Conservation (phyloP, 169 alveolate species). For the Cryptosporidium tyzzeri region DNA sequence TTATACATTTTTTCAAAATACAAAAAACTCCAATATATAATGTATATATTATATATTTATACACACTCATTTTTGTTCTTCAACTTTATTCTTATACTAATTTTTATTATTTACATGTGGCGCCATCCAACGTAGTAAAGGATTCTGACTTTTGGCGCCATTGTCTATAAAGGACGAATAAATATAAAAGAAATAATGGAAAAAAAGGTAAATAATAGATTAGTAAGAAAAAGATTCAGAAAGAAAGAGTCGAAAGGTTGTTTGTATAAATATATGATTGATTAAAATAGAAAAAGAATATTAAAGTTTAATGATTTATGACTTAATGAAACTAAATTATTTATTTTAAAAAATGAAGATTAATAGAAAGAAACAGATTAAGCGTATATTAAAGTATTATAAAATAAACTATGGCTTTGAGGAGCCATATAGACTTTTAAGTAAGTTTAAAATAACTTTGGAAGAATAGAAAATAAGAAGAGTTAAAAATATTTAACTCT, state of each 20-base stretch:
- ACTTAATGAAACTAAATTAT: background rate
- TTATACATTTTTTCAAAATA: too few species aligned
- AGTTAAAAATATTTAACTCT: background rate
- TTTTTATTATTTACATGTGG: background rate
- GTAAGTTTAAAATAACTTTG: slow-evolving; percentile 25
- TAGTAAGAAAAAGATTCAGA: background rate
- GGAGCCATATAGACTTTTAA: slow-evolving; percentile 76
- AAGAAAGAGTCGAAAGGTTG: too few species aligned
- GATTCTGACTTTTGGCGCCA: background rate
- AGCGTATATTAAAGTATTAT: slow-evolving; percentile 67
- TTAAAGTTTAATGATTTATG: background rate
- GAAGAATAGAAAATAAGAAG: background rate
- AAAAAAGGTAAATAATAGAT: background rate
- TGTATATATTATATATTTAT: too few species aligned
- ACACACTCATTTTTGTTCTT: background rate
- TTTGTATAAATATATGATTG: too few species aligned
- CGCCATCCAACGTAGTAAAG: background rate
- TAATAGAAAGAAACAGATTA: slow-evolving; percentile 62
- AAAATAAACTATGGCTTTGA: slow-evolving; percentile 57
- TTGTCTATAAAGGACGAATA: background rate
- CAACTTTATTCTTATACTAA: background rate
- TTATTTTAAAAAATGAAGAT: slow-evolving; percentile 51
- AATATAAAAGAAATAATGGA: background rate
- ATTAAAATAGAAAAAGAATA: background rate
- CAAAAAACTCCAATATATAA: background rate